Evolutionary conservation across 345 rosid species (phyloP), one percentile per base, ranked within the genome.

Genomic region (Acer campestre): DNA sequence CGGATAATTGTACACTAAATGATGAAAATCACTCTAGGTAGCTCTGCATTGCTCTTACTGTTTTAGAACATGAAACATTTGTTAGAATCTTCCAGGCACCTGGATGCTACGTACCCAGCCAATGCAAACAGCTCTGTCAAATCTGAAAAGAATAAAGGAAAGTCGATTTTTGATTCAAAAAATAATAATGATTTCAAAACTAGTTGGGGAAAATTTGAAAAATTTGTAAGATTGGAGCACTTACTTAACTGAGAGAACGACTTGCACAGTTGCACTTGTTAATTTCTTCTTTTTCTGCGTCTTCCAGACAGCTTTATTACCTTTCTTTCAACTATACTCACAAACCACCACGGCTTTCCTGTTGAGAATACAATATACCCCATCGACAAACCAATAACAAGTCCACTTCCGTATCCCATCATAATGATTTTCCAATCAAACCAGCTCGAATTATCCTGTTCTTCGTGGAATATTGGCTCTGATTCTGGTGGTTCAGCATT

Each of bases 321-420:
- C 18, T 44, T 68, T 29, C 59, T 61, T 16, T 69, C 78, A 18
- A 73, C 42, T 31, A 80, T 16, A 8, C 2, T 61, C 7, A 62
- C 59, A 4, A 75, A 1, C 75, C 75, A 69, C 25, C 40, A 14
- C 0, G 73, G 46, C 27, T 14, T 55, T 29, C 73, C 23, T 12
- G 53, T 73, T 25, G 3, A 27, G 17, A 75, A 80, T 20, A 68
- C 75, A 27, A 70, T 53, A 42, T 53, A 80, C 38, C 76, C 76
- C 38, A 64, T 1, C 0, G 59, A 18, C 49, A 80, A 6, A 4
- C 82, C 53, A 7, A 75, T 38, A 3, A 56, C 61, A 10, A 64
- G 2, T 53, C 64, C 29, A 9, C 63, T 29, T 10, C 27, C 18
- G 0, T 55, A 55, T 2, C 74, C 74, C 17, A 55, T 55, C 18